Evolutionary conservation across 257 asterid genomes (phyloP).

Genomic region (Nyctanthes arbortristis): DNA sequence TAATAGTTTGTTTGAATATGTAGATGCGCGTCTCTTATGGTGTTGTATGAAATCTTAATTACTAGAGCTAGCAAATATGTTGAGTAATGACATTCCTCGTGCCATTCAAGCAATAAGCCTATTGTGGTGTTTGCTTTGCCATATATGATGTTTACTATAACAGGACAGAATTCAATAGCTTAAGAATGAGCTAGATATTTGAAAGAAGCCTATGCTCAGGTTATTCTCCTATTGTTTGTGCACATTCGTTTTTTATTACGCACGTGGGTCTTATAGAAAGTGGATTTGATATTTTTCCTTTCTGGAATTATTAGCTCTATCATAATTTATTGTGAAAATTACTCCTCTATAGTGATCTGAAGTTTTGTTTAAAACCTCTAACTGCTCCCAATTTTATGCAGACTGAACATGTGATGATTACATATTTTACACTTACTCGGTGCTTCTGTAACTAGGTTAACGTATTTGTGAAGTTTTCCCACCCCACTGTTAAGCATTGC

Average conservation of each 20-base stretch:
- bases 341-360: no score
- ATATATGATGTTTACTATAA: not conserved
- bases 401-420: not conserved
- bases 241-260: not conserved
- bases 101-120: slow-evolving; percentile 11
- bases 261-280: not conserved
- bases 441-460: not conserved
- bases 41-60: slow-evolving; percentile 3
- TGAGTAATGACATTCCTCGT: not conserved
- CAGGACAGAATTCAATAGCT: not conserved
- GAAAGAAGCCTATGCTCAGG: not conserved
- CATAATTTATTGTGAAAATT: not conserved
- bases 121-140: slow-evolving; percentile 5
- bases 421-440: not conserved
- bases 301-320: slow-evolving; percentile 6
- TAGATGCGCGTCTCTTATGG: not conserved
- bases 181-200: not conserved
- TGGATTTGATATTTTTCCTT: not conserved
- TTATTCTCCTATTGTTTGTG: not conserved
- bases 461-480: not conserved
- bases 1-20: not conserved
- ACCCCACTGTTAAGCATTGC: no score
- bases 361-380: slow-evolving; percentile 5
- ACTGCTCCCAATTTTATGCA: not conserved
- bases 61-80: not conserved